A percentile compares a stretch with the other conserved stretches of the same genome.
Evolutionary conservation across 2,329 filamentous ascomycete genomes (phyloP).

Genomic region (Trichoderma sp.): DNA sequence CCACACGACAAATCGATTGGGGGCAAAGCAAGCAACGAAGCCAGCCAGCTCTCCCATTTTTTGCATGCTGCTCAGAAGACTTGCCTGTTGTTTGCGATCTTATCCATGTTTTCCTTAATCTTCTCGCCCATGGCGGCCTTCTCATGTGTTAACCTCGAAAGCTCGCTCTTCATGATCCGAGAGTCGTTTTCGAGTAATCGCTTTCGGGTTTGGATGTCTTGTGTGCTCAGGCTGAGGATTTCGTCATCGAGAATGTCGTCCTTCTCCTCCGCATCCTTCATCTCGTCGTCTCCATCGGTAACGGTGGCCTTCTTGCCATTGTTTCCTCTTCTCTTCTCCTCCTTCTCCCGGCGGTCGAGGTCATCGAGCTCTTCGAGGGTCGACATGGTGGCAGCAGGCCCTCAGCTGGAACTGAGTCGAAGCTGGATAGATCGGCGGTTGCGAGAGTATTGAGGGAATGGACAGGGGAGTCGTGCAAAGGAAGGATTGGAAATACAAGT

Average conservation of each 20-base stretch:
- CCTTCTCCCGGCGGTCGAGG: slow-evolving; percentile 75
- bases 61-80: slow-evolving; percentile 24
- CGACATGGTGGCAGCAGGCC: slow-evolving; percentile 59
- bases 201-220: slow-evolving; percentile 88
- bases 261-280: slow-evolving; percentile 80
- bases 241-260: slow-evolving; percentile 89
- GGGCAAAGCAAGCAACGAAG: not conserved
- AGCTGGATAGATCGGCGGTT: not conserved
- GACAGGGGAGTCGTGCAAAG: not conserved
- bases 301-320: slow-evolving; percentile 44
- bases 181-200: slow-evolving; percentile 95
- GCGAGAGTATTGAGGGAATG: not conserved
- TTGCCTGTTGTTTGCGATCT: slow-evolving; percentile 98
- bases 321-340: slow-evolving; percentile 55
- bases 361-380: slow-evolving; percentile 91
- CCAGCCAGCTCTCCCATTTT: not conserved
- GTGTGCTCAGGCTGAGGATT: slow-evolving; percentile 87
- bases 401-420: slow-evolving; percentile 4
- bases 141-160: slow-evolving; percentile 89
- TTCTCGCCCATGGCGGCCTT: slow-evolving; percentile 96
- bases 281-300: slow-evolving; percentile 65
- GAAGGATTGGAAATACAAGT: not conserved
- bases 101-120: slow-evolving; percentile 98
- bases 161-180: slow-evolving; percentile 98
- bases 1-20: not conserved